These are phyloP conservation scores for Aspergillus steynii DNA, from an alignment of 495 filamentous ascomycete species.

Conservation along the genomic window DNA sequence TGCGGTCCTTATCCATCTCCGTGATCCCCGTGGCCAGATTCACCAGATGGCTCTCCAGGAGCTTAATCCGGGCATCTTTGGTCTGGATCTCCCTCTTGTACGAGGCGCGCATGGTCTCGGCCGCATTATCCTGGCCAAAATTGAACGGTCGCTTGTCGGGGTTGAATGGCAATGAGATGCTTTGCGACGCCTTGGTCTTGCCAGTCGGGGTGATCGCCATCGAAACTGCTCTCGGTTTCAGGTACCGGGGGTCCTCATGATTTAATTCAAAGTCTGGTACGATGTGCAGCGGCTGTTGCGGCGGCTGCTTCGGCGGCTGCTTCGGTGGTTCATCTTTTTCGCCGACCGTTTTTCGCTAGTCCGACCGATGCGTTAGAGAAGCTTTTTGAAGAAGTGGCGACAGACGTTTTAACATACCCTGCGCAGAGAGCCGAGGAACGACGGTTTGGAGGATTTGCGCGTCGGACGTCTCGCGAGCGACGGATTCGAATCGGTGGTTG, in stretches of 20 bases:
- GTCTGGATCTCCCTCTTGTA: not conserved
- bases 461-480: not conserved
- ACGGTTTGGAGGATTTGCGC: not conserved
- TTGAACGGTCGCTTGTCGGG: not conserved
- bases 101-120: not conserved
- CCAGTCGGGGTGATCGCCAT: not conserved
- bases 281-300: not conserved
- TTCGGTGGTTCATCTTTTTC: no score
- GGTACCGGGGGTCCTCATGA: not conserved
- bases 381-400: not conserved
- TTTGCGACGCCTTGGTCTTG: not conserved
- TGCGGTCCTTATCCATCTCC: conserved; percentile 8
- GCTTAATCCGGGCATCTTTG: not conserved
- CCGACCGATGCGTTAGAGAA: not conserved
- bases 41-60: conserved; percentile 6
- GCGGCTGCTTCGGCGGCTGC: no score
- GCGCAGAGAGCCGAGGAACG: not conserved
- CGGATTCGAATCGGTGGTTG: not conserved
- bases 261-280: not conserved
- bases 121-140: not conserved
- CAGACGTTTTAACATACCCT: not conserved
- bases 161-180: not conserved
- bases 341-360: not conserved
- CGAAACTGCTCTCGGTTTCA: not conserved
- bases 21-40: conserved; percentile 1